A percentile compares a stretch with the other conserved stretches of the same genome.
phyloP scores from a whole-genome alignment of 495 filamentous ascomycete genomes.

The Sordaria brevicollis region DNA sequence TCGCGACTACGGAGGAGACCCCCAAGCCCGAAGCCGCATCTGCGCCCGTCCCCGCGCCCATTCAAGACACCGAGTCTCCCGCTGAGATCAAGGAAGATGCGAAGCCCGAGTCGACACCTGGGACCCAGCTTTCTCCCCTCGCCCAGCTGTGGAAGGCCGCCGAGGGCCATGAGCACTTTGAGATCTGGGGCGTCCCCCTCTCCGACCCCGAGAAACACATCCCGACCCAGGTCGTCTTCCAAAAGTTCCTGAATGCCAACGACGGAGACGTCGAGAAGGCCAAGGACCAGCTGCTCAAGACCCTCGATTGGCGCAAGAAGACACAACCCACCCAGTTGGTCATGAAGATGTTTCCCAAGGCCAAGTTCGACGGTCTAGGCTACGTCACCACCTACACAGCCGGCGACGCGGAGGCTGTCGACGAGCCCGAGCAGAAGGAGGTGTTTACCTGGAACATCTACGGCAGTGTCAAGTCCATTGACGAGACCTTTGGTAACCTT shows the following conservation, averaged over 20 bases:
- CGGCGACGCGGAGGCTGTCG: conserved; percentile 13
- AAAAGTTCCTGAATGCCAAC: conserved; percentile 88
- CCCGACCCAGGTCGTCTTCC: conserved; percentile 68
- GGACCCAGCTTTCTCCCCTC: conserved; percentile 7
- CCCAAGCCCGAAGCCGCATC: not conserved
- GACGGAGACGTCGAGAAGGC: conserved; percentile 62
- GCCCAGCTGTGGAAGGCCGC: conserved; percentile 27
- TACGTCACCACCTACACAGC: conserved; percentile 40
- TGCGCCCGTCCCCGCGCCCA: not conserved
- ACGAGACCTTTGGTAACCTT: conserved; percentile 64
- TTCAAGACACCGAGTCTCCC: not conserved
- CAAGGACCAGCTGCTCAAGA: conserved; percentile 62
- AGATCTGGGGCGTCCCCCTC: conserved; percentile 70
- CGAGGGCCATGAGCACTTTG: conserved; percentile 36
- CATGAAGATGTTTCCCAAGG: conserved; percentile 34
- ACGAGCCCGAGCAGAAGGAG: conserved; percentile 36
- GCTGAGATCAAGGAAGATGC: not conserved
- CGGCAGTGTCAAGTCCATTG: conserved; percentile 59
- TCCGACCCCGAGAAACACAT: conserved; percentile 45
- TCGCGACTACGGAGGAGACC: not conserved
- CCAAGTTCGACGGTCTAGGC: conserved; percentile 49
- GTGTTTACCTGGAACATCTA: conserved; percentile 81
- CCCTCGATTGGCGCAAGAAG: conserved; percentile 69
- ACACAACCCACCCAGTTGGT: conserved; percentile 36
- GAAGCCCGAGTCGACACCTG: not conserved